A percentile compares a stretch with the other conserved stretches of the same genome.
phyloP scores from a whole-genome alignment of 129 eudicot species.

The Lactuca saligna region DNA sequence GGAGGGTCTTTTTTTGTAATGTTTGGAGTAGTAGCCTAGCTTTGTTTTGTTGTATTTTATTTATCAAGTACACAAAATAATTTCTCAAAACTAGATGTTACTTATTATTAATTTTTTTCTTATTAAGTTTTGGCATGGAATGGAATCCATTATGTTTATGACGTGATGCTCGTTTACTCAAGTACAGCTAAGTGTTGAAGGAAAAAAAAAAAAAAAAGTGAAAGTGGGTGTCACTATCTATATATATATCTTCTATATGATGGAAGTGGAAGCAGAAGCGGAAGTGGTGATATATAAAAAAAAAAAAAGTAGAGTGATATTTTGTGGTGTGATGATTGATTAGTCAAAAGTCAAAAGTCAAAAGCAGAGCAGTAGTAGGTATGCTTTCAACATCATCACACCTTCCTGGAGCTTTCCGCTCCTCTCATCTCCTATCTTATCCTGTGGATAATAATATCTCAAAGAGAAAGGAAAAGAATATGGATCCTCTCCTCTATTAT shows the following conservation, averaged over 20 bases:
- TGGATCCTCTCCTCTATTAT: background rate
- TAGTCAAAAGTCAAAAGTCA: conserved; percentile 2
- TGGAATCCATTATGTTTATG: background rate
- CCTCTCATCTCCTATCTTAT: background rate
- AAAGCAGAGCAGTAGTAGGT: conserved; percentile 3
- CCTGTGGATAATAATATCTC: too few species aligned
- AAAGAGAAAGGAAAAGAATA: background rate
- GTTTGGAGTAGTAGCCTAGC: conserved; percentile 10
- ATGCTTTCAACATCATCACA: conserved; percentile 10
- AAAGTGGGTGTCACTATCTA: conserved; percentile 23
- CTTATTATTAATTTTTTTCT: too few species aligned
- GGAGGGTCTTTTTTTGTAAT: conserved; percentile 15
- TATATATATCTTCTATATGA: too few species aligned
- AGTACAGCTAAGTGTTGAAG: background rate
- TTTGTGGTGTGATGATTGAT: background rate
- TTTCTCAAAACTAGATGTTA: background rate
- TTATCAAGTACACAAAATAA: conserved; percentile 36
- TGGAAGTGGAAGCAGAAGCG: too few species aligned
- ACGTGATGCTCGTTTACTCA: background rate
- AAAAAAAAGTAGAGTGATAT: background rate
- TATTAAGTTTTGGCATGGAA: background rate
- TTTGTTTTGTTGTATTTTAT: conserved; percentile 33
- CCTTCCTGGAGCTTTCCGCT: background rate
- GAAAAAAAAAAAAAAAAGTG: background rate
- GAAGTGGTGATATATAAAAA: background rate